Conservation (phyloP, 495 filamentous ascomycete species). For the Hypoxylon cercidicola region DNA sequence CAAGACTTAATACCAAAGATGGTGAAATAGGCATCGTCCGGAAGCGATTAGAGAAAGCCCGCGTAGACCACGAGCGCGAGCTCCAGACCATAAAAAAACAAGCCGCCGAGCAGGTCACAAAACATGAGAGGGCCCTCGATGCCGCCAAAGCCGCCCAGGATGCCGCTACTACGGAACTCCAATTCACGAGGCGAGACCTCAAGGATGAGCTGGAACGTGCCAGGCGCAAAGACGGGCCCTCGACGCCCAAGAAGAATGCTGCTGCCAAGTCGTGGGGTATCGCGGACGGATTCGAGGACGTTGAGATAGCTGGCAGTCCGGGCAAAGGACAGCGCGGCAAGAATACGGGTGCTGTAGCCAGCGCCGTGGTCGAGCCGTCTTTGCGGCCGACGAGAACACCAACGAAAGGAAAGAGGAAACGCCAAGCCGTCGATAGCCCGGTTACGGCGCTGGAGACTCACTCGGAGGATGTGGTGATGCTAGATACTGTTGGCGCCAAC, state of each 20-base stretch:
- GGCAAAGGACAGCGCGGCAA: constrained; percentile 52
- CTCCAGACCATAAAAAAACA: constrained; percentile 56
- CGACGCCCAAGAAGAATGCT: constrained; percentile 60
- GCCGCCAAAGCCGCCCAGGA: constrained; percentile 57
- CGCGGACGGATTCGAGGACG: constrained; percentile 65
- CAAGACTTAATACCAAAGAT: constrained; percentile 55
- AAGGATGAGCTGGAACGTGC: constrained; percentile 57
- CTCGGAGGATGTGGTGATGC: constrained; percentile 47
- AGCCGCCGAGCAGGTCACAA: constrained; percentile 56
- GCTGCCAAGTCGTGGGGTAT: constrained; percentile 52
- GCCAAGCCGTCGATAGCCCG: constrained; percentile 61
- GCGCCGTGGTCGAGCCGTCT: constrained; percentile 48
- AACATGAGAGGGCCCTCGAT: constrained; percentile 58
- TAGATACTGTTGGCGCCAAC: constrained; percentile 30
- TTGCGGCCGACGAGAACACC: constrained; percentile 50
- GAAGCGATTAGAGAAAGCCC: constrained; percentile 59
- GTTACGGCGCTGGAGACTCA: constrained; percentile 59
- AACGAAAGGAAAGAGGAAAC: constrained; percentile 62
- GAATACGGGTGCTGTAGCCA: constrained; percentile 47
- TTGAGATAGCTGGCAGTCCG: constrained; percentile 59
- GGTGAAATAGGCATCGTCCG: constrained; percentile 65
- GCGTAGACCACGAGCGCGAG: constrained; percentile 58
- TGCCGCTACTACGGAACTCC: constrained; percentile 59
- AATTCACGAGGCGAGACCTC: constrained; percentile 63
- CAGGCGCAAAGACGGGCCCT: constrained; percentile 48